A percentile compares a stretch with the other conserved stretches of the same genome.
phyloP scores from a whole-genome alignment of 345 rosid genomes.

The Euphorbia pulcherrima region DNA sequence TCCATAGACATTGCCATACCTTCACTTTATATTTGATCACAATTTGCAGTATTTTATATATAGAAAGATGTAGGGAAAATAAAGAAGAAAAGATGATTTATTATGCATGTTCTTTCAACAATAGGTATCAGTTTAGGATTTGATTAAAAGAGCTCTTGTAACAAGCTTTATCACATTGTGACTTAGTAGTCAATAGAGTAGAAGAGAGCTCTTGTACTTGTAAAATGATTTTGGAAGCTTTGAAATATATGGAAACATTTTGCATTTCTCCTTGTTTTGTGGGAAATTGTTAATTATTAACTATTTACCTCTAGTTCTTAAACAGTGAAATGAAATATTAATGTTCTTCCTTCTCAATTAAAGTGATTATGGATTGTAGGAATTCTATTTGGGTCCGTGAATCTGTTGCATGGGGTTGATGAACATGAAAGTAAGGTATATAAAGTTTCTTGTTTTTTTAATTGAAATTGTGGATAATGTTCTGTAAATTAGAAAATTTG shows the following conservation, averaged over 20 bases:
- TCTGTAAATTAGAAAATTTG: conserved; percentile 6
- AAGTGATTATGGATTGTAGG: conserved; percentile 45
- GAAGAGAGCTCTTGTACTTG: not conserved
- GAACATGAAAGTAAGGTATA: conserved; percentile 95
- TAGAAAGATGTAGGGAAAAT: no score
- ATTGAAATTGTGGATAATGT: not conserved
- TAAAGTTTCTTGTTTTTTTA: conserved; percentile 9
- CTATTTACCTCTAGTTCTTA: not conserved
- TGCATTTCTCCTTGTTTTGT: conserved; percentile 10
- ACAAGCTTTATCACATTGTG: not conserved
- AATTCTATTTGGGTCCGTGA: conserved; percentile 95
- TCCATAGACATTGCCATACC: no score
- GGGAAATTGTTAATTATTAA: not conserved
- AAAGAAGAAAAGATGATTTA: no score
- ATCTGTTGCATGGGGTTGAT: conserved; percentile 86
- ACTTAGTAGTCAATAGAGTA: not conserved
- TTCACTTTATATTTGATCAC: no score
- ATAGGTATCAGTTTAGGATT: not conserved
- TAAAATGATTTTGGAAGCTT: conserved; percentile 6
- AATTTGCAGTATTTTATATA: no score
- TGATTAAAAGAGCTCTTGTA: not conserved
- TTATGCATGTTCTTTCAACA: not conserved
- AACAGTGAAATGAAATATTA: not conserved
- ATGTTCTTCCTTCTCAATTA: conserved; percentile 14
- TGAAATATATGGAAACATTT: not conserved